Evolutionary conservation across 2,329 filamentous ascomycete genomes (phyloP).

Genomic region (Coniella lustricola): DNA sequence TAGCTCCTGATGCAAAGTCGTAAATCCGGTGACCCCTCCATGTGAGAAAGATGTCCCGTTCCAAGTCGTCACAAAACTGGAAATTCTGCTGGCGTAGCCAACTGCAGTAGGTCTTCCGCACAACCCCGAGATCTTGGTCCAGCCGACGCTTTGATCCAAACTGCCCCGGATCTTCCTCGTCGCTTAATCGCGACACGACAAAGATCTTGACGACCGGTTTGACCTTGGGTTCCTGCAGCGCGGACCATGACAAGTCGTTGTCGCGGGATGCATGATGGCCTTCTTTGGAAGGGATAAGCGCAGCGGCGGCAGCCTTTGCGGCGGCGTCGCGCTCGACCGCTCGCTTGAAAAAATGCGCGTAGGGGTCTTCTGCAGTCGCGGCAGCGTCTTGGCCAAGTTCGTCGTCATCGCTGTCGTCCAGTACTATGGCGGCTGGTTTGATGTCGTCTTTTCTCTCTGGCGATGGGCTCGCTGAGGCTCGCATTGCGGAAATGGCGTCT

Average conservation of each 20-base stretch:
- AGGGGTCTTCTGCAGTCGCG: slow-evolving; percentile 32
- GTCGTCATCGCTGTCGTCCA: slow-evolving; percentile 18
- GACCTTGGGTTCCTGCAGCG: background rate
- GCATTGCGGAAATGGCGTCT: slow-evolving; percentile 2
- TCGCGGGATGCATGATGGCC: slow-evolving; percentile 4
- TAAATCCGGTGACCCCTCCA: slow-evolving; percentile 71
- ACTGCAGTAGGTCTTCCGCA: background rate
- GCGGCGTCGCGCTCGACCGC: slow-evolving; percentile 29
- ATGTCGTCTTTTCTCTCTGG: slow-evolving; percentile 2
- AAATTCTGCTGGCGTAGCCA: background rate
- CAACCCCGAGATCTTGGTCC: slow-evolving; percentile 7
- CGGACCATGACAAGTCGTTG: background rate
- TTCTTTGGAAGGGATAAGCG: slow-evolving; percentile 14
- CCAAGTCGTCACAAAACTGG: slow-evolving; percentile 23
- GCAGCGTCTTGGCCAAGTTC: background rate
- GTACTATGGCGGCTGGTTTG: slow-evolving; percentile 12
- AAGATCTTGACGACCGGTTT: slow-evolving; percentile 46
- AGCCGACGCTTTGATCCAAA: slow-evolving; percentile 10
- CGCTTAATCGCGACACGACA: slow-evolving; percentile 59
- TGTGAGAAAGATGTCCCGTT: slow-evolving; percentile 62
- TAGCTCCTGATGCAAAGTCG: slow-evolving; percentile 65
- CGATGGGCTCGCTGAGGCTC: background rate
- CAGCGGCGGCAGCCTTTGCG: slow-evolving; percentile 21
- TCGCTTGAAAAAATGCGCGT: slow-evolving; percentile 37
- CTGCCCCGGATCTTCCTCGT: slow-evolving; percentile 19